These are phyloP conservation scores for Pseudogymnoascus sp. DNA, from an alignment of 2,329 filamentous ascomycete genomes.

Conservation along the genomic window DNA sequence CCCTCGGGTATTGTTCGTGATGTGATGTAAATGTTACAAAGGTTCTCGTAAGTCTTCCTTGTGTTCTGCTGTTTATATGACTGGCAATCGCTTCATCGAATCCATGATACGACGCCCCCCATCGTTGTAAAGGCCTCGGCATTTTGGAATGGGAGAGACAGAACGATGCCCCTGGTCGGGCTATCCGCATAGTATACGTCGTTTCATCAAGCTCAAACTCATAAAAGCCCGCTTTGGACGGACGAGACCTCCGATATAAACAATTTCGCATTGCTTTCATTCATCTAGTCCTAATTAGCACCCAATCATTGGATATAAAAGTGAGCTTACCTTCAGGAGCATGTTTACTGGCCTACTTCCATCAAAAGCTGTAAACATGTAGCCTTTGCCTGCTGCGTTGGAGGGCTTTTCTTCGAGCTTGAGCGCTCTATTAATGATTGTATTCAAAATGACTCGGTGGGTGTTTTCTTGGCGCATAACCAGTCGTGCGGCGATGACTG, in stretches of 20 bases:
- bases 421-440: slow-evolving; percentile 69
- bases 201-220: slow-evolving; percentile 5
- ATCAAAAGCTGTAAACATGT: slow-evolving; percentile 56
- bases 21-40: slow-evolving; percentile 8
- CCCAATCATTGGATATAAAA: slow-evolving; percentile 6
- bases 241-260: slow-evolving; percentile 29
- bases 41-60: slow-evolving; percentile 2
- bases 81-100: slow-evolving; percentile 1
- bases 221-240: slow-evolving; percentile 28
- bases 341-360: slow-evolving; percentile 49
- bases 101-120: background rate
- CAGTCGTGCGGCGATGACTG: slow-evolving; percentile 44
- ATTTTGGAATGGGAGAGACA: background rate
- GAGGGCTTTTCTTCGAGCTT: slow-evolving; percentile 70
- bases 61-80: background rate
- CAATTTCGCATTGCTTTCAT: slow-evolving; percentile 25
- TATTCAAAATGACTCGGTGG: slow-evolving; percentile 79
- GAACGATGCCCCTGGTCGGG: background rate
- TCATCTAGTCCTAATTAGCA: slow-evolving; percentile 24
- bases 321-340: slow-evolving; percentile 48
- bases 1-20: slow-evolving; percentile 6
- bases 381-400: slow-evolving; percentile 51
- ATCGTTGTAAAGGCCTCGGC: background rate
- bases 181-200: slow-evolving; percentile 3
- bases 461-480: slow-evolving; percentile 90